phyloP scores from a whole-genome alignment of 2,329 filamentous ascomycete genomes.

The Diaporthe sp. region DNA sequence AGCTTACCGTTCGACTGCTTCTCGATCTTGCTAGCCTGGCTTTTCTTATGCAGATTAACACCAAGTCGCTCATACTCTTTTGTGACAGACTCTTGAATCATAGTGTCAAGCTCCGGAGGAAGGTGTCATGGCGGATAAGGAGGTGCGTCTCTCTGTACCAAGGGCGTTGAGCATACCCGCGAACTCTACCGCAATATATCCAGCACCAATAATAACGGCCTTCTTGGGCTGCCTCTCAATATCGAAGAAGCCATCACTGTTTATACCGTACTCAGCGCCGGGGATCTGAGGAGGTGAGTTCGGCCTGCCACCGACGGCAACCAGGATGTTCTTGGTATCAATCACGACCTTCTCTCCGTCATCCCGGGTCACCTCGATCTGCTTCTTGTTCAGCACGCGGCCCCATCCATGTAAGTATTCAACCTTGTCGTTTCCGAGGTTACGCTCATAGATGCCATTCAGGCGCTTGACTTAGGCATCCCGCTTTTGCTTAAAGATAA shows the following conservation, averaged over 20 bases:
- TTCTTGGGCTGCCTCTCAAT: conserved; percentile 83
- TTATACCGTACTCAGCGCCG: conserved; percentile 79
- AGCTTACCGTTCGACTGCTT: conserved; percentile 76
- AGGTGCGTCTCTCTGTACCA: conserved; percentile 85
- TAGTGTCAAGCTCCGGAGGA: conserved; percentile 85
- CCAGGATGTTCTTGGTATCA: conserved; percentile 84
- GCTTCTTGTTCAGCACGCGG: conserved; percentile 74
- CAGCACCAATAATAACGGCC: conserved; percentile 85
- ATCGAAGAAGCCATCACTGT: conserved; percentile 90
- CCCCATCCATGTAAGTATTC: conserved; percentile 85
- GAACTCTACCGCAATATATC: conserved; percentile 91
- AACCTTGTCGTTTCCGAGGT: conserved; percentile 83
- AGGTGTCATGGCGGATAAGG: conserved; percentile 84
- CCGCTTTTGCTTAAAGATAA: conserved; percentile 82
- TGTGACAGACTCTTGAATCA: conserved; percentile 83
- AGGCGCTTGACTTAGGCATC: conserved; percentile 84
- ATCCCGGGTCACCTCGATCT: conserved; percentile 79
- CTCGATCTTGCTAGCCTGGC: conserved; percentile 77
- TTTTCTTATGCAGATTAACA: conserved; percentile 81
- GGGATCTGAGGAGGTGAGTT: conserved; percentile 73
- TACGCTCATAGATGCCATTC: conserved; percentile 89
- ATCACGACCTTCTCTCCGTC: conserved; percentile 77
- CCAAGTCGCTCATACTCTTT: conserved; percentile 85
- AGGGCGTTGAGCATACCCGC: conserved; percentile 91
- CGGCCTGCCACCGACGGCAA: conserved; percentile 83